Conservation (phyloP, 805 yeast species). For the Priceomyces melissophilus region DNA sequence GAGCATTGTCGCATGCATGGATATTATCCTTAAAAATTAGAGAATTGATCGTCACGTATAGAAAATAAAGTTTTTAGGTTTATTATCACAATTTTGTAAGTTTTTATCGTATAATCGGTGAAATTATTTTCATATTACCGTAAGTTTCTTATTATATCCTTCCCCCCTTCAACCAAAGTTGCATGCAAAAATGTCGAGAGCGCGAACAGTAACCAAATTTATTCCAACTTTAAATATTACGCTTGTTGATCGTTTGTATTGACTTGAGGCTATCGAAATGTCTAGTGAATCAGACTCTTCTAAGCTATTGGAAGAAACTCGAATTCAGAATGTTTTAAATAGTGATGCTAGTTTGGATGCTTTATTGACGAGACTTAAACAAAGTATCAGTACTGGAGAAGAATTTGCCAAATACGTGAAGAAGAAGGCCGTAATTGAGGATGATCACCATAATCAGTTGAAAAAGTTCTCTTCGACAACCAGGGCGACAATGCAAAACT, state of each 20-base stretch:
- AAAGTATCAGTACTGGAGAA: slow-evolving; percentile 75
- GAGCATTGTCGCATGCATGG: not conserved
- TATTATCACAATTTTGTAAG: too few species aligned
- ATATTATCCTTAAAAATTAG: not conserved
- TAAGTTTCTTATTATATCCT: too few species aligned
- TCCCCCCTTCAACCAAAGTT: too few species aligned
- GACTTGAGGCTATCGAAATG: slow-evolving; percentile 1
- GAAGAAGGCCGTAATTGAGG: slow-evolving; percentile 74
- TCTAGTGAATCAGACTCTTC: slow-evolving; percentile 10
- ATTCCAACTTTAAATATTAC: too few species aligned
- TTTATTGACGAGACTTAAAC: slow-evolving; percentile 69
- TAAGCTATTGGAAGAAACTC: slow-evolving; percentile 44
- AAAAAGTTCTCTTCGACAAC: slow-evolving; percentile 65
- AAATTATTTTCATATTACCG: not conserved
- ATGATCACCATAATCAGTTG: slow-evolving; percentile 71
- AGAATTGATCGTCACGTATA: not conserved
- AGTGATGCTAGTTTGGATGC: slow-evolving; percentile 79
- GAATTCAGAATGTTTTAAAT: slow-evolving; percentile 49
- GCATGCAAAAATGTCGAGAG: too few species aligned
- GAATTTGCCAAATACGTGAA: slow-evolving; percentile 78
- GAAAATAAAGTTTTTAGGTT: not conserved
- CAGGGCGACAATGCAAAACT: slow-evolving; percentile 44
- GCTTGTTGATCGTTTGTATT: too few species aligned
- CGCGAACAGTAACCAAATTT: too few species aligned
- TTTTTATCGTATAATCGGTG: too few species aligned